Base-by-base conservation (phyloP, 768 basidiomycete species). In the Auriscalpium microsporum region DNA sequence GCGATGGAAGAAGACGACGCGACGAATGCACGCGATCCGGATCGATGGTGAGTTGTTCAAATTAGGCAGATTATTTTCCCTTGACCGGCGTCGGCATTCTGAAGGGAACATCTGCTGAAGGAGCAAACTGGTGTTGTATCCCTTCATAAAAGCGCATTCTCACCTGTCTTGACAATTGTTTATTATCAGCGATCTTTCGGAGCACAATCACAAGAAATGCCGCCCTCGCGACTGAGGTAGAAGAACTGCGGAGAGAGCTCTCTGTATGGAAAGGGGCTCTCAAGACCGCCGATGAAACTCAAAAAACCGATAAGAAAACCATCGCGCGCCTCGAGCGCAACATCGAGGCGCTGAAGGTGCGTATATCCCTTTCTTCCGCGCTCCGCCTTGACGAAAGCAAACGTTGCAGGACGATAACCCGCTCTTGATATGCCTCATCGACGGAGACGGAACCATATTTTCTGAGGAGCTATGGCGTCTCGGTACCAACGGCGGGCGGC, bases 361-460 rank as follows among this genome's bases (percentile, higher is more conserved):
- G 68, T 56, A 38, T 10, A 21, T 23, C 52, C 52, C 42, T 52
- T 44, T 28, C 52, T 55, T 48, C n/a, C n/a, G 50, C 14, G 10
- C 44, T 19, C 14, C 21, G n/a, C 4, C 37, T 37, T 45, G 16
- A 28, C 28, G 28, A 28, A 28, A 28, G 5, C 28, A 28, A 19
- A 16, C 40, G 21, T 33, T 33, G 4, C 49, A 75, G 73, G 71
- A 73, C 10, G 73, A 74, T 54, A 73, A 75, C 47, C 71, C 71
- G 8, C 62, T 76, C 35, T 57, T 72, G 17, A 58, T 72, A 10
- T 69, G 70, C 50, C 62, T 74, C 40, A 70, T 74, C 19, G 73
- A 74, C 51, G 73, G 73, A 3, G 73, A 73, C 57, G 73, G 73
- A 14, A 69, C 71, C 57, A 72, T 74, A 13, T 74, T 74, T 61